Percentiles rank a stretch among this genome's conserved stretches.
Conservation (phyloP, 2,329 filamentous ascomycete species). For the Didymella exigua region DNA sequence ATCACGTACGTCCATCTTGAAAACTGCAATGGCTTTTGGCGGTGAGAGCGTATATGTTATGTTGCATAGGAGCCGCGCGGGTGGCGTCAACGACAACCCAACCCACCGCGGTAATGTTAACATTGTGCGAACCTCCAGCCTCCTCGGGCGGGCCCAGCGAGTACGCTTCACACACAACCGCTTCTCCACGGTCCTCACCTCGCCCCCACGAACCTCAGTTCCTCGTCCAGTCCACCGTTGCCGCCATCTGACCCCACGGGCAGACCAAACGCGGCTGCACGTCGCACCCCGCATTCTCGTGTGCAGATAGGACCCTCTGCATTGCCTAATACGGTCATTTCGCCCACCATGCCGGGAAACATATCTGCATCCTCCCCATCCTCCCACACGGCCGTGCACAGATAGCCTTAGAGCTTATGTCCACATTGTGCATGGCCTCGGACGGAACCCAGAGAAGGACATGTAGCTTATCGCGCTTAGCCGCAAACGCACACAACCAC, state of each 20-base stretch:
- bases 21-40: neutral
- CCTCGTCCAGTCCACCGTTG: neutral
- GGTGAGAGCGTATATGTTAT: neutral
- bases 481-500: too few species aligned
- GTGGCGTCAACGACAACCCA: too few species aligned
- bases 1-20: neutral
- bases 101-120: too few species aligned
- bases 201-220: neutral
- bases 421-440: neutral
- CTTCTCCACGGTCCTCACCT: neutral
- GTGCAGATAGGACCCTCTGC: neutral
- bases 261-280: neutral
- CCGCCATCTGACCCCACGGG: neutral
- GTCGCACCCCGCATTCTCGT: slow-evolving; percentile 1
- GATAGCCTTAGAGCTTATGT: too few species aligned
- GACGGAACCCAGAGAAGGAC: neutral
- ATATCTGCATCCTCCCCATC: too few species aligned
- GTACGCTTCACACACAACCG: neutral
- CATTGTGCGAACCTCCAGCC: neutral
- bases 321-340: slow-evolving; percentile 1
- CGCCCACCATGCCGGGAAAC: too few species aligned
- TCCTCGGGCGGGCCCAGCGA: neutral
- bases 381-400: too few species aligned
- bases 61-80: too few species aligned
- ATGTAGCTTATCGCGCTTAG: too few species aligned